A percentile compares a stretch with the other conserved stretches of the same genome.
These are phyloP conservation scores for Saitozyma podzolica DNA, from an alignment of 768 basidiomycete species.

Conservation along the genomic window DNA sequence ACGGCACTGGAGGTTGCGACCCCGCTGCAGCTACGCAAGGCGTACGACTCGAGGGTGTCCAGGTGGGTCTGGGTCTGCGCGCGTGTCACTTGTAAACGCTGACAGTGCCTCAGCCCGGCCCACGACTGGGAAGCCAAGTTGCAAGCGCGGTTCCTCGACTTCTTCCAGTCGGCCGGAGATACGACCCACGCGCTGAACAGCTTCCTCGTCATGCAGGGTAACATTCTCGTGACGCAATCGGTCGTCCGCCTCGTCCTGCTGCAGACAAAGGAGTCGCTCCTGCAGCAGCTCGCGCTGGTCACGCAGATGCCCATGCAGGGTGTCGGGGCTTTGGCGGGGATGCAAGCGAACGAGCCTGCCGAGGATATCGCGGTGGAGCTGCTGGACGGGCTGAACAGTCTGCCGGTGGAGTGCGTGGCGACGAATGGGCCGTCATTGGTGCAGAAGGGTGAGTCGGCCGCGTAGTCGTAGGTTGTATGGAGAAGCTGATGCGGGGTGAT, in stretches of 20 bases:
- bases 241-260: constrained; percentile 46
- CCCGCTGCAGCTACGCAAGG: constrained; percentile 25
- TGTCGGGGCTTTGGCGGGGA: constrained; percentile 17
- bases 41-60: constrained; percentile 24
- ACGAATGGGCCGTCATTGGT: constrained; percentile 50
- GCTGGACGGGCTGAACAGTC: constrained; percentile 43
- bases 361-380: constrained; percentile 47
- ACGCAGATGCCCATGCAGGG: constrained; percentile 32
- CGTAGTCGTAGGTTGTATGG: neutral
- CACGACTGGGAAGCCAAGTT: constrained; percentile 36
- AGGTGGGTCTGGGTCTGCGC: constrained; percentile 17
- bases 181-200: constrained; percentile 35
- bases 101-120: constrained; percentile 17
- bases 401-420: constrained; percentile 47
- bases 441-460: constrained; percentile 36
- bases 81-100: neutral
- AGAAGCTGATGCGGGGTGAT: neutral
- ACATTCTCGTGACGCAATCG: constrained; percentile 48
- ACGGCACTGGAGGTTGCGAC: constrained; percentile 28
- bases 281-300: constrained; percentile 33
- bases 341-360: constrained; percentile 20
- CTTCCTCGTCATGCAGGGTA: constrained; percentile 44
- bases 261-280: constrained; percentile 38
- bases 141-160: constrained; percentile 33
- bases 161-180: constrained; percentile 28